Evolutionary conservation across 768 basidiomycete species (phyloP).

Genomic region (Tricholoma sp.): DNA sequence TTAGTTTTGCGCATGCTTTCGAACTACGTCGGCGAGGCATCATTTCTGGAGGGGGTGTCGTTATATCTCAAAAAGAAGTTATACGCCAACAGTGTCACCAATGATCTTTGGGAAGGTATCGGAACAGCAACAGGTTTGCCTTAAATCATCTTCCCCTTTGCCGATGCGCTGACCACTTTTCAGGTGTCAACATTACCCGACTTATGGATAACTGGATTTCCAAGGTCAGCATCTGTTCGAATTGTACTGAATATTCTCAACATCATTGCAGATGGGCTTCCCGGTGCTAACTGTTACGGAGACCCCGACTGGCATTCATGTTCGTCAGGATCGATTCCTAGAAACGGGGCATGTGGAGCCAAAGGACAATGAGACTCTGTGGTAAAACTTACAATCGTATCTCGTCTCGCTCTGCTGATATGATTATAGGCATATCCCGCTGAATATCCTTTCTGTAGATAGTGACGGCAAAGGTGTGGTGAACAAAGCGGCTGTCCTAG

Average conservation of each 20-base stretch:
- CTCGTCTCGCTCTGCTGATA: background rate
- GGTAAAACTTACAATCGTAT: conserved; percentile 36
- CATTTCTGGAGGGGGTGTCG: conserved; percentile 84
- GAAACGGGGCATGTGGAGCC: conserved; percentile 75
- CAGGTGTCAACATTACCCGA: conserved; percentile 62
- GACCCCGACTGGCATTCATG: conserved; percentile 58
- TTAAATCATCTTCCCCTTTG: background rate
- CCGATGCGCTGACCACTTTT: background rate
- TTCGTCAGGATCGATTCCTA: conserved; percentile 91
- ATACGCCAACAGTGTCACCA: conserved; percentile 80
- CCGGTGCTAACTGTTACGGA: conserved; percentile 89
- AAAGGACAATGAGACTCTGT: conserved; percentile 84
- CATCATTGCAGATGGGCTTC: conserved; percentile 54
- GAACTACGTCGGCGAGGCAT: conserved; percentile 82
- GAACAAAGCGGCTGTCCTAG: conserved; percentile 61
- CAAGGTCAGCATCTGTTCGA: conserved; percentile 39
- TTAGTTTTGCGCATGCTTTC: conserved; percentile 91
- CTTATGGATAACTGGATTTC: conserved; percentile 93
- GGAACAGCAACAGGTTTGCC: conserved; percentile 56
- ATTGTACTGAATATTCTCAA: background rate
- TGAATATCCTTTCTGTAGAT: conserved; percentile 65
- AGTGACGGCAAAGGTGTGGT: conserved; percentile 50
- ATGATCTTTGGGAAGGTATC: conserved; percentile 87
- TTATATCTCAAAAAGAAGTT: conserved; percentile 87
- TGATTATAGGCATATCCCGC: conserved; percentile 66